Base-by-base conservation (phyloP, 2,329 filamentous ascomycete species). In the Endothia cerciana region DNA sequence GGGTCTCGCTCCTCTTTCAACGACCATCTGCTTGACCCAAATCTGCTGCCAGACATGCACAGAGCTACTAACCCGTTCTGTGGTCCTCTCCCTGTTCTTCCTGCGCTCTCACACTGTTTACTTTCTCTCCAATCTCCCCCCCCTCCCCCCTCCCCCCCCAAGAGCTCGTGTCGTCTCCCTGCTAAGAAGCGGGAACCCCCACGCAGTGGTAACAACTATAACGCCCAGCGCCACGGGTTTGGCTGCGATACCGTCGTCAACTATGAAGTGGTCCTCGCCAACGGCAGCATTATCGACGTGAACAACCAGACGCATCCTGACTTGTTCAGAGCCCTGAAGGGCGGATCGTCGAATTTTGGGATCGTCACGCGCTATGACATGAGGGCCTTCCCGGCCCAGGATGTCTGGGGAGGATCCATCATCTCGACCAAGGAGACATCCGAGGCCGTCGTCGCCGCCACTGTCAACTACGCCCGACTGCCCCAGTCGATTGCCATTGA, bases 291-390 rank as follows among this genome's bases (percentile, higher is more conserved):
- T 25, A 38, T 60, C n/a, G 28, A 64, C 19, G 55, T 53, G 36
- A 60, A 64, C 38, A 49, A 57, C 43, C 45, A 36, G 30, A 40
- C 41, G 6, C 41, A 64, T 8, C 8, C 45, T 5, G 62, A 64
- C 13, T 41, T 64, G 8, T 64, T 60, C 17, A 60, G 22, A 28
- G 62, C 62, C 11, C 62, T 60, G 1, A 64, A 64, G 41, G 62
- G 62, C 47, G 81, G 81, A 7, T 74, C 75, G 22, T 77, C 73
- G 69, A 83, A 82, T 70, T 81, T 80, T 57, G 80, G 79, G 53
- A 73, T 77, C 45, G 71, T 74, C 15, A 73, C 78, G 25, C 56
- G 55, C 33, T 69, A 71, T 64, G 66, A 66, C 45, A 62, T 73
- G 60, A 63, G 60, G 15, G 66, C 70, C 4, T 58, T 72, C 6